phyloP scores from a whole-genome alignment of 83 land plant genomes.

The Picea abies region DNA sequence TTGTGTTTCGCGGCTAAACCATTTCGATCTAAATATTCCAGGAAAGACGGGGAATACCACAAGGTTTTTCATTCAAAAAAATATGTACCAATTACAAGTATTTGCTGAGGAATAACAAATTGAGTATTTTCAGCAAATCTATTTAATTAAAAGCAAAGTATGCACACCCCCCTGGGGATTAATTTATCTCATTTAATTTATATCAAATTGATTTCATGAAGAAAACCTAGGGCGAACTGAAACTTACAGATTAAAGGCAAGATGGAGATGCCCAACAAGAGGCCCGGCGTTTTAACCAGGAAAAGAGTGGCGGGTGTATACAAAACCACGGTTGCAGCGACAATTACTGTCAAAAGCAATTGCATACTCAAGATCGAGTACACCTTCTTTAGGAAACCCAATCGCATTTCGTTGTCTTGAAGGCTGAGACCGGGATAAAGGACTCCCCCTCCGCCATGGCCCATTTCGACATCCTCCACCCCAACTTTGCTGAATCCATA shows the following conservation, averaged over 20 bases:
- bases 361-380: constrained; percentile 87
- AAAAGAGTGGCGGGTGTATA: constrained; percentile 51
- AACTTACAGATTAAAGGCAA: constrained; percentile 80
- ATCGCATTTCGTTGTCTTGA: constrained; percentile 81
- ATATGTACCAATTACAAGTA: too few relatives aligned
- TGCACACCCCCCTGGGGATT: too few relatives aligned
- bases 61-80: too few relatives aligned
- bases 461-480: constrained; percentile 49
- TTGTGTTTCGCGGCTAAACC: too few relatives aligned
- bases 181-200: too few relatives aligned
- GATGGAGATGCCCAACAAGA: constrained; percentile 52
- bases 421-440: constrained; percentile 80
- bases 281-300: constrained; percentile 56
- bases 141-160: too few relatives aligned
- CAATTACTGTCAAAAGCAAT: constrained; percentile 76
- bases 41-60: too few relatives aligned
- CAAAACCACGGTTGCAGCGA: constrained; percentile 67
- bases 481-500: constrained; percentile 19
- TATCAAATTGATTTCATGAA: background rate
- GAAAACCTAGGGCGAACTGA: background rate
- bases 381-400: constrained; percentile 95
- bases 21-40: too few relatives aligned
- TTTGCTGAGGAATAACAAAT: too few relatives aligned
- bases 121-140: too few relatives aligned
- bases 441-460: constrained; percentile 30